phyloP scores from a whole-genome alignment of 2,329 filamentous ascomycete genomes.

The Chaetomium sp. region DNA sequence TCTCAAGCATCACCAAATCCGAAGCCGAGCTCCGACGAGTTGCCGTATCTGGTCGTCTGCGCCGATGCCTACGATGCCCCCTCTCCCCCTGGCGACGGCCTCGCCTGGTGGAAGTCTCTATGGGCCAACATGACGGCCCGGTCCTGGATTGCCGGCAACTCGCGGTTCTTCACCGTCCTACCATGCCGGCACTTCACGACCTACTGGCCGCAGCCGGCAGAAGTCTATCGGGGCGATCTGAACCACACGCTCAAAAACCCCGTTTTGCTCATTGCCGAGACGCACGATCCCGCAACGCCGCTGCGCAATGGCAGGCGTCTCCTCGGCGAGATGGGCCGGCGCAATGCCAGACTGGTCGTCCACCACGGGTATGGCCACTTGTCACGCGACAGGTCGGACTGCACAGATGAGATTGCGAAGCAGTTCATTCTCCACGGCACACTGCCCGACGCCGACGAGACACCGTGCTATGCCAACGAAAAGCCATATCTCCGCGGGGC shows the following conservation, averaged over 20 bases:
- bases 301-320: constrained; percentile 42
- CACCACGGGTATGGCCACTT: constrained; percentile 47
- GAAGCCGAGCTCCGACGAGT: constrained; percentile 37
- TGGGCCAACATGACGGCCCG: constrained; percentile 42
- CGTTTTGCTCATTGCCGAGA: constrained; percentile 42
- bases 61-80: constrained; percentile 40
- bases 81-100: constrained; percentile 31
- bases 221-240: constrained; percentile 41
- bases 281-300: constrained; percentile 45
- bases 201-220: constrained; percentile 40
- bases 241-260: constrained; percentile 39
- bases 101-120: constrained; percentile 40
- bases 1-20: constrained; percentile 26
- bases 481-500: constrained; percentile 44
- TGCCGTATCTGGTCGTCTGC: constrained; percentile 38
- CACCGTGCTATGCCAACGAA: constrained; percentile 40
- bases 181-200: constrained; percentile 40
- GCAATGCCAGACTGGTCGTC: constrained; percentile 42
- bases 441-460: constrained; percentile 37
- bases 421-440: constrained; percentile 36
- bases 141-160: constrained; percentile 43
- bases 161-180: constrained; percentile 38
- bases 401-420: constrained; percentile 37
- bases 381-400: constrained; percentile 38
- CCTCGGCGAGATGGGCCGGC: constrained; percentile 38